Conservation (phyloP, 306 rosid species). For the Trifolium pratense region DNA sequence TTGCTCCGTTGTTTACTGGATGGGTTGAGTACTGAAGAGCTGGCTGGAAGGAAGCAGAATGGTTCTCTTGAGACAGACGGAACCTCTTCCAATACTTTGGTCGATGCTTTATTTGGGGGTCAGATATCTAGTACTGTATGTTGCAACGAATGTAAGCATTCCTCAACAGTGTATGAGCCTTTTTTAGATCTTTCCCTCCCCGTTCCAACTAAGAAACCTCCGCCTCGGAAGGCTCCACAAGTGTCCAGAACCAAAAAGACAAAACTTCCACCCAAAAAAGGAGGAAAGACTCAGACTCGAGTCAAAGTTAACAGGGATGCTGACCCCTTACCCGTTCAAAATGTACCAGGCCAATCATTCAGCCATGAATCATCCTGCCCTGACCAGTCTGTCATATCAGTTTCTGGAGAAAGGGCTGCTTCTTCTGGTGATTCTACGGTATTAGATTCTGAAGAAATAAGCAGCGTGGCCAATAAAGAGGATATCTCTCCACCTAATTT, state of each 20-base stretch:
- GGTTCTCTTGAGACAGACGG: conserved; percentile 55
- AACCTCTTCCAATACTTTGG: conserved; percentile 62
- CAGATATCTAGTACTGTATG: conserved; percentile 83
- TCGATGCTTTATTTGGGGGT: conserved; percentile 87
- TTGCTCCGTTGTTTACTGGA: conserved; percentile 84
- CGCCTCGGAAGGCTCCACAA: conserved; percentile 60
- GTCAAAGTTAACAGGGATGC: conserved; percentile 57
- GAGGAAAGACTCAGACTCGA: conserved; percentile 60
- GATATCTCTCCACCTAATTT: conserved; percentile 45
- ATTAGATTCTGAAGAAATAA: conserved; percentile 46
- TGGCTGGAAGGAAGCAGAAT: conserved; percentile 59
- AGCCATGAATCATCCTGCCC: conserved; percentile 53
- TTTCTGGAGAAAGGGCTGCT: conserved; percentile 43
- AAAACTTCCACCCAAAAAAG: conserved; percentile 73
- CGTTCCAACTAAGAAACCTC: conserved; percentile 85
- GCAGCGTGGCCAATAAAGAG: conserved; percentile 46
- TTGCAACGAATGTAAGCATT: conserved; percentile 83
- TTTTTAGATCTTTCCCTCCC: conserved; percentile 90
- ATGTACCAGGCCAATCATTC: conserved; percentile 49
- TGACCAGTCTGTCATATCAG: conserved; percentile 41
- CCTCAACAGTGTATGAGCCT: conserved; percentile 88
- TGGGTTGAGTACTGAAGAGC: conserved; percentile 80
- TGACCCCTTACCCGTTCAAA: conserved; percentile 48
- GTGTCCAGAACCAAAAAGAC: conserved; percentile 62
- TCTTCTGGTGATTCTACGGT: conserved; percentile 46